Conservation (phyloP, 371 early-diverging fungal genomes). For the Apophysomyces elegans region DNA sequence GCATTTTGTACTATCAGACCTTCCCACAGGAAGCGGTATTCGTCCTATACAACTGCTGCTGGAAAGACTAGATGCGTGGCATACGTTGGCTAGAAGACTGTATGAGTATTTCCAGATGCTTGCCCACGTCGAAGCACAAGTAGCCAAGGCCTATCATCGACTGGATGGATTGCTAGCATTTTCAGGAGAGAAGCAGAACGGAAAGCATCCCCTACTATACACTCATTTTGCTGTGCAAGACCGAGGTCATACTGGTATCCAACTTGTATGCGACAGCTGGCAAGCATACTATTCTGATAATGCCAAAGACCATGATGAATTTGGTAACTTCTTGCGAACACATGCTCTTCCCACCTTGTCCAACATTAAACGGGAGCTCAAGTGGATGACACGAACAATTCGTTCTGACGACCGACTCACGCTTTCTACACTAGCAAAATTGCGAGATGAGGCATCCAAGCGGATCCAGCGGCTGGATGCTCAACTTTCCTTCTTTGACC, state of each 20-base stretch:
- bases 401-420: slow-evolving; percentile 40
- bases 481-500: slow-evolving; percentile 43
- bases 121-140: slow-evolving; percentile 30
- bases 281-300: slow-evolving; percentile 27
- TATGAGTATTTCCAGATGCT: slow-evolving; percentile 33
- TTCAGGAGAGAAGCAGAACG: not conserved
- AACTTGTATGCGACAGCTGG: slow-evolving; percentile 41
- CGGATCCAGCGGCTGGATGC: slow-evolving; percentile 28
- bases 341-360: slow-evolving; percentile 34
- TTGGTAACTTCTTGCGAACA: slow-evolving; percentile 31
- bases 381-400: slow-evolving; percentile 42
- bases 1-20: not conserved
- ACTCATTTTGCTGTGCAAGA: slow-evolving; percentile 29
- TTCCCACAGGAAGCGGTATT: slow-evolving; percentile 21
- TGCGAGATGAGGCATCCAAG: slow-evolving; percentile 34
- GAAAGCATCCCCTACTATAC: slow-evolving; percentile 20
- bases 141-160: slow-evolving; percentile 37
- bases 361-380: slow-evolving; percentile 44
- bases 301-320: slow-evolving; percentile 34
- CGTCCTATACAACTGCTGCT: slow-evolving; percentile 36
- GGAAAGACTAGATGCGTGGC: slow-evolving; percentile 46
- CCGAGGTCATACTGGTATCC: slow-evolving; percentile 20
- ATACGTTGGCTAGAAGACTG: slow-evolving; percentile 29
- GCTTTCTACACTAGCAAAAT: slow-evolving; percentile 27
- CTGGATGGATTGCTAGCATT: slow-evolving; percentile 19